Percentiles rank a stretch among this genome's conserved stretches.
These are phyloP conservation scores for Penicillium egyptiacum DNA, from an alignment of 495 filamentous ascomycete species.

Conservation along the genomic window DNA sequence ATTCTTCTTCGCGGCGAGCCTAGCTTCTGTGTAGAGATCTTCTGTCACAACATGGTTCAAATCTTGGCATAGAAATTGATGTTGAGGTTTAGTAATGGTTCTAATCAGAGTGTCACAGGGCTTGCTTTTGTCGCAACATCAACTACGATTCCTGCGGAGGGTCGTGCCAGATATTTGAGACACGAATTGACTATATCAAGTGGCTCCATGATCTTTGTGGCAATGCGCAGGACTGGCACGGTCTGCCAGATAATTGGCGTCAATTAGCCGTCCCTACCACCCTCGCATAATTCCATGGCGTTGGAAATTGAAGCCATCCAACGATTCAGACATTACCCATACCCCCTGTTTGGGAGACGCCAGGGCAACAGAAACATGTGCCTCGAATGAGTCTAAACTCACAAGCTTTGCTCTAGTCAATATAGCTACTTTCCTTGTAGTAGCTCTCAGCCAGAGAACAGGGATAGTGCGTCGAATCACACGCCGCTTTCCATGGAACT, in stretches of 20 bases:
- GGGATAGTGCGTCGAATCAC: background rate
- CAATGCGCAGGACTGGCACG: conserved; percentile 18
- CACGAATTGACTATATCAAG: conserved; percentile 18
- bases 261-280: conserved; percentile 17
- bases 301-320: conserved; percentile 16
- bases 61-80: too few species aligned
- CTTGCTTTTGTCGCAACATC: conserved; percentile 19
- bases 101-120: too few species aligned
- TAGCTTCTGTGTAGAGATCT: too few species aligned
- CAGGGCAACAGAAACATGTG: conserved; percentile 10
- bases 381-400: conserved; percentile 14
- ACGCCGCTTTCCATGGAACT: conserved; percentile 5
- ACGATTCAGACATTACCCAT: conserved; percentile 9
- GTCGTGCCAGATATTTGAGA: conserved; percentile 19
- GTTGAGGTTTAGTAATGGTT: too few species aligned
- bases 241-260: conserved; percentile 19
- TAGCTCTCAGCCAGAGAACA: conserved; percentile 11
- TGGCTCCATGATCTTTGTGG: conserved; percentile 21
- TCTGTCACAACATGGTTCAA: too few species aligned
- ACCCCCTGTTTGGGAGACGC: background rate
- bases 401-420: conserved; percentile 17
- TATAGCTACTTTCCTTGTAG: conserved; percentile 15
- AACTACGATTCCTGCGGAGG: conserved; percentile 19
- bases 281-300: conserved; percentile 19
- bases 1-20: too few species aligned